phyloP scores from a whole-genome alignment of 768 basidiomycete species.

The Mycena pura region DNA sequence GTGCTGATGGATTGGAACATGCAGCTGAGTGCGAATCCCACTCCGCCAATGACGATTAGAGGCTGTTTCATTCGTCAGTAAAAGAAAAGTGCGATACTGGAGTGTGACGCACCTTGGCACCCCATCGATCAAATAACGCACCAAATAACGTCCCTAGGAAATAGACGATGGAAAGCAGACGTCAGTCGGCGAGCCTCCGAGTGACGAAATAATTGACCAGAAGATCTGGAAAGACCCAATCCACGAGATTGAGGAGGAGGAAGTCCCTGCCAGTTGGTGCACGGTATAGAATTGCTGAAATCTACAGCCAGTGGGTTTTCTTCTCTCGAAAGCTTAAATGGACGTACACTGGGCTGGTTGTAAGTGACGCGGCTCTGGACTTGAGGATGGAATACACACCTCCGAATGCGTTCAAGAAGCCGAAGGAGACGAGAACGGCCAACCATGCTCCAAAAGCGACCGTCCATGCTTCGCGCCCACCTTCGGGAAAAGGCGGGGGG shows the following conservation, averaged over 20 bases:
- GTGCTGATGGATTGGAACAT: conserved; percentile 21
- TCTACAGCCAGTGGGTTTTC: conserved; percentile 2
- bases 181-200: not conserved
- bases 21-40: conserved; percentile 8
- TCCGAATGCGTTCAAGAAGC: conserved; percentile 28
- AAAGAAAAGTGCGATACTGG: not conserved
- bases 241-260: conserved; percentile 33
- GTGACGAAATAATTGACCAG: conserved; percentile 13
- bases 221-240: conserved; percentile 33
- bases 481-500: conserved; percentile 22
- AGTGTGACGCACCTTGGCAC: conserved; percentile 17
- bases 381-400: conserved; percentile 14
- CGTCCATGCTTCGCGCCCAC: conserved; percentile 26
- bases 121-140: conserved; percentile 25
- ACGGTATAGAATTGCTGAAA: conserved; percentile 33
- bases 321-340: not conserved
- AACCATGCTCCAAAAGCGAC: conserved; percentile 26
- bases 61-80: not conserved
- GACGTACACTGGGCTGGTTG: conserved; percentile 3
- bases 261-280: conserved; percentile 27
- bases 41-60: conserved; percentile 8
- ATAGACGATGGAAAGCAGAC: conserved; percentile 12
- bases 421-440: conserved; percentile 27
- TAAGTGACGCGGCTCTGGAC: not conserved
- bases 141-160: conserved; percentile 27